Percentiles rank a stretch among this genome's conserved stretches.
phyloP scores from a whole-genome alignment of 1,139 yeast species.

The Taphrina pruni region DNA sequence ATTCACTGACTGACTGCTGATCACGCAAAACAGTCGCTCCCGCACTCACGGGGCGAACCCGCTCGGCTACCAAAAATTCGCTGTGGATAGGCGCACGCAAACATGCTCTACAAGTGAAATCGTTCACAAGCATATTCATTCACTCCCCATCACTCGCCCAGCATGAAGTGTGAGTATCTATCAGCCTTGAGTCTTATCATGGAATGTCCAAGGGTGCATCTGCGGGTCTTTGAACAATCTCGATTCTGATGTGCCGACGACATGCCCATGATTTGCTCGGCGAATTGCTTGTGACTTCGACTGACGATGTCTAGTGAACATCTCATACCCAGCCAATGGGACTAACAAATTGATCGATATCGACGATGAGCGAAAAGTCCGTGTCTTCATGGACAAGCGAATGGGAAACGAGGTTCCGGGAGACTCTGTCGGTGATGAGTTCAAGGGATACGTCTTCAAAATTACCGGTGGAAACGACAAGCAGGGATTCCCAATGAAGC shows the following conservation, averaged over 20 bases:
- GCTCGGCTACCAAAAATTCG: conserved; percentile 24
- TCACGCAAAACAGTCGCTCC: conserved; percentile 23
- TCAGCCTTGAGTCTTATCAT: not conserved
- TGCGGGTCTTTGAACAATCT: not conserved
- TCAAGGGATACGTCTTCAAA: conserved; percentile 99
- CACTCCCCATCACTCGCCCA: conserved; percentile 25
- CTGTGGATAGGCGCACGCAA: conserved; percentile 13
- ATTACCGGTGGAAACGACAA: conserved; percentile 99
- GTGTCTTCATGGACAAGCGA: conserved; percentile 99
- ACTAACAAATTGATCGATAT: conserved; percentile 96
- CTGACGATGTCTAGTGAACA: conserved; percentile 57
- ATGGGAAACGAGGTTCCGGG: conserved; percentile 99
- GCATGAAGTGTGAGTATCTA: conserved; percentile 36
- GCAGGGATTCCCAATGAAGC: conserved; percentile 99
- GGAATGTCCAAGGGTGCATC: not conserved
- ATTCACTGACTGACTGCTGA: conserved; percentile 13
- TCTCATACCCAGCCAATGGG: conserved; percentile 99
- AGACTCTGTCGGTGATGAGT: conserved; percentile 97
- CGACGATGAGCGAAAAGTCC: conserved; percentile 99
- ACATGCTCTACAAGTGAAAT: conserved; percentile 14
- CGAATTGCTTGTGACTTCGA: not conserved
- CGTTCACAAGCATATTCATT: not conserved
- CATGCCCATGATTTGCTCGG: not conserved
- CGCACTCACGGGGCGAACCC: conserved; percentile 20
- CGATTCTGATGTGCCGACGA: conserved; percentile 14